Evolutionary conservation across 2,329 filamentous ascomycete genomes (phyloP), one percentile per base, ranked within the genome.

Genomic region (Nemania abortiva): DNA sequence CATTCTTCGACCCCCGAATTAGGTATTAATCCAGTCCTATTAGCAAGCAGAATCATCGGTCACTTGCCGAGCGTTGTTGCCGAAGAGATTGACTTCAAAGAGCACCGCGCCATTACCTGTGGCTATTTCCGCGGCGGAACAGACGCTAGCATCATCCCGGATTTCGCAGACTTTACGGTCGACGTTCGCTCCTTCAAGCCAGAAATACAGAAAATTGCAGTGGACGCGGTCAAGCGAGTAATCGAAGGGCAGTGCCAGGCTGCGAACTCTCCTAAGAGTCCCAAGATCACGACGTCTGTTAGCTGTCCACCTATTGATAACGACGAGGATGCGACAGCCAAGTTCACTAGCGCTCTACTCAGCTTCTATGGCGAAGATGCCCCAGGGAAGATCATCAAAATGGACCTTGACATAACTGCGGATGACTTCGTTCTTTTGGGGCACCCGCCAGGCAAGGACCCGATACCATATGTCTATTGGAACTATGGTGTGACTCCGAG

Each of bases 321-420:
- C 15, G 39, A 42, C 39, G 11, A 15, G 13, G 39, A 42, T 9
- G 39, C 39, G 39, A 42, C 39, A 18, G 39, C 39, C 39, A 42
- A 2, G 39, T 42, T 42, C 39, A 42, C 11, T 13, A 42, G 13
- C 5, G 39, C 39, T 6, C 15, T 53, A 15, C 50, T 11, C 13
- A 18, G 7, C 29, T 53, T 53, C 50, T 53, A 53, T 18, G 22
- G 50, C 11, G 18, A n/a, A 1, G 50, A 53, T 11, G 50, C 50
- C 13, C 22, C 22, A 7, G 50, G 10, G 3, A 53, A 27, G 24
- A 29, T 53, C 20, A 29, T 53, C 50, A 24, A 53, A 20, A 53
- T 53, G 22, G 50, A 53, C 22, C 50, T 53, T 27, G 50, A 29
- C 50, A 53, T 53, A 27, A 53, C 50, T 27, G 50, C 50, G 50